Evolutionary conservation across 768 basidiomycete species (phyloP), one percentile per base, ranked within the genome.

Genomic region (Mycena rebaudengoi): DNA sequence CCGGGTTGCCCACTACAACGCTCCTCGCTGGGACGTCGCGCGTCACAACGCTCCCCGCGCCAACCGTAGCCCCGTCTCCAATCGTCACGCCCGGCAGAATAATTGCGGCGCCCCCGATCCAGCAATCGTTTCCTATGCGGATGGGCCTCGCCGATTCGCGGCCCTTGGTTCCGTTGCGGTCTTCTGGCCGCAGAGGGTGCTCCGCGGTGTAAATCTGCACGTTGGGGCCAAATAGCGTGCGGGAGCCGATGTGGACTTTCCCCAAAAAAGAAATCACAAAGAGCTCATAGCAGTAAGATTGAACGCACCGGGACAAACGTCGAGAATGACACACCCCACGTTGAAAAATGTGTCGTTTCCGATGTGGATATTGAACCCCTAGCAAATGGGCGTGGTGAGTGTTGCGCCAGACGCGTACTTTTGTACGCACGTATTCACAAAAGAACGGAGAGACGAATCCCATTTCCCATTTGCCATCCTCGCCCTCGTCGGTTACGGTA

Each of bases 41-140:
- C 20, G 64, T 54, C 16, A 64, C 45, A 13, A 64, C 62, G 16
- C 55, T 58, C 18, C 56, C 62, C 4, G 62, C 62, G n/a, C 62
- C 62, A 25, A 64, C 26, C 14, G 62, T 64, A 14, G 26, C 37
- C 6, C 62, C 62, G 33, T 45, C 29, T n/a, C 62, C 62, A 10
- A 64, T 64, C 4, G 29, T 64, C 6, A 64, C 62, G 2, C 62
- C 62, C 3, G 62, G 56, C 0, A 64, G 56, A 12, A 64, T 44
- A 7, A 45, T 46, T 4, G 40, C 37, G 32, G 16, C 30, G 16
- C 55, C 62, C 44, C 62, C 62, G 32, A 64, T 43, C 62, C 62
- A 64, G 35, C 62, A 64, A 40, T 64, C 62, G 11, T 58, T 33
- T 14, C 56, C 62, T 16, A 64, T 59, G 1, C 5, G 32, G 16